Percentiles rank a stretch among this genome's conserved stretches.
phyloP scores from a whole-genome alignment of 495 filamentous ascomycete species.

The Xanthoparmelia taractica region DNA sequence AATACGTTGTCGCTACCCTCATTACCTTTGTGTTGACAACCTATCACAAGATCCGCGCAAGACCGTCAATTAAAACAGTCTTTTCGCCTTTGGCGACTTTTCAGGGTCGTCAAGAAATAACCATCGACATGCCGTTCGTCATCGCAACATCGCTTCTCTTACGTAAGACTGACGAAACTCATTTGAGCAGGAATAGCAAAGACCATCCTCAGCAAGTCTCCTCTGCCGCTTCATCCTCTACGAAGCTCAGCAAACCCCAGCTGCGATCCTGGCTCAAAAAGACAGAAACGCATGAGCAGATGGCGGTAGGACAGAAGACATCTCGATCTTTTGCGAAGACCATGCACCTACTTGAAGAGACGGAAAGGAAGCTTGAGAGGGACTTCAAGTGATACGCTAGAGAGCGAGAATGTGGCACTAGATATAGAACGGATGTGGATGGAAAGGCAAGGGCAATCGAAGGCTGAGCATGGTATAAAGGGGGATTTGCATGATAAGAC shows the following conservation, averaged over 20 bases:
- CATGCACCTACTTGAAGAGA: neutral
- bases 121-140: neutral
- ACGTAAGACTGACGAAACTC: neutral
- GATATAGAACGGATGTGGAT: neutral
- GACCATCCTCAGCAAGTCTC: neutral
- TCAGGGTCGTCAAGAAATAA: neutral
- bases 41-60: neutral
- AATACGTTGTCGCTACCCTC: neutral
- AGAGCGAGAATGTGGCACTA: neutral
- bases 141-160: neutral
- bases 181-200: neutral
- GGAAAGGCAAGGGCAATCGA: neutral
- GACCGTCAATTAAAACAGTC: neutral
- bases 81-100: neutral
- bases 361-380: neutral
- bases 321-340: neutral
- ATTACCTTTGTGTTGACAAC: too few species aligned
- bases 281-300: conserved; percentile 8
- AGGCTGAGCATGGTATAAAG: too few species aligned
- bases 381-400: neutral
- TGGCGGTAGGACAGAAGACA: neutral
- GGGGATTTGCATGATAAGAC: too few species aligned
- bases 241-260: neutral
- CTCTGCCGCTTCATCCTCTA: neutral
- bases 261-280: conserved; percentile 12